Evolutionary conservation across 192 early-diverging fungal genomes (phyloP).

Genomic region (Phlyctochytrium bullatum): DNA sequence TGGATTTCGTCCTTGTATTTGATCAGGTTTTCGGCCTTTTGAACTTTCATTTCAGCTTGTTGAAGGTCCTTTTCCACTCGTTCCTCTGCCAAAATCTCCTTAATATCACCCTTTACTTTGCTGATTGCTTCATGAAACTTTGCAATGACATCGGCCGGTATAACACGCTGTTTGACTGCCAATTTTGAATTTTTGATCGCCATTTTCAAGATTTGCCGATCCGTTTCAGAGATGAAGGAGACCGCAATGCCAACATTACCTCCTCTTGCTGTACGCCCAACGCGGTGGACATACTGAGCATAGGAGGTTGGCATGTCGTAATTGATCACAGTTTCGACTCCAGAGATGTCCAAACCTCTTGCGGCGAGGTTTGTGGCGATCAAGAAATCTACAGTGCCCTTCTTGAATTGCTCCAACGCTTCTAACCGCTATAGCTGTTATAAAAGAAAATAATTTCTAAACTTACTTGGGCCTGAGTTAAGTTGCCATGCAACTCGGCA

Average conservation of each 20-base stretch:
- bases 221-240: conserved; percentile 87
- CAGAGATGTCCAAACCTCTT: conserved; percentile 95
- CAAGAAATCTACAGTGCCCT: conserved; percentile 80
- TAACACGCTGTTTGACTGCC: conserved; percentile 85
- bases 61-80: conserved; percentile 76
- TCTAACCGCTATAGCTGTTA: conserved; percentile 61
- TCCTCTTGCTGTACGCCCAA: conserved; percentile 95
- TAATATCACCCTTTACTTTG: conserved; percentile 49
- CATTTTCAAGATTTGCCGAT: conserved; percentile 88
- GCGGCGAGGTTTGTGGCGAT: conserved; percentile 96
- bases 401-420: conserved; percentile 86
- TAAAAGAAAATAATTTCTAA: conserved; percentile 11
- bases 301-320: conserved; percentile 96
- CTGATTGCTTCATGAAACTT: conserved; percentile 75
- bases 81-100: conserved; percentile 48
- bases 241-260: conserved; percentile 83
- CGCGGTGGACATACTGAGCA: conserved; percentile 90
- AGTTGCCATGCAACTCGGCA: conserved; percentile 92
- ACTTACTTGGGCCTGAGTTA: conserved; percentile 86
- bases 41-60: conserved; percentile 88
- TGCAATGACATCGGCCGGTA: conserved; percentile 71
- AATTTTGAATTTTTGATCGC: conserved; percentile 79
- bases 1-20: conserved; percentile 84
- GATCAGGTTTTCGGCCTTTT: conserved; percentile 82
- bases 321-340: conserved; percentile 97